phyloP scores from a whole-genome alignment of 257 asterid genomes.

The Salvia hispanica region DNA sequence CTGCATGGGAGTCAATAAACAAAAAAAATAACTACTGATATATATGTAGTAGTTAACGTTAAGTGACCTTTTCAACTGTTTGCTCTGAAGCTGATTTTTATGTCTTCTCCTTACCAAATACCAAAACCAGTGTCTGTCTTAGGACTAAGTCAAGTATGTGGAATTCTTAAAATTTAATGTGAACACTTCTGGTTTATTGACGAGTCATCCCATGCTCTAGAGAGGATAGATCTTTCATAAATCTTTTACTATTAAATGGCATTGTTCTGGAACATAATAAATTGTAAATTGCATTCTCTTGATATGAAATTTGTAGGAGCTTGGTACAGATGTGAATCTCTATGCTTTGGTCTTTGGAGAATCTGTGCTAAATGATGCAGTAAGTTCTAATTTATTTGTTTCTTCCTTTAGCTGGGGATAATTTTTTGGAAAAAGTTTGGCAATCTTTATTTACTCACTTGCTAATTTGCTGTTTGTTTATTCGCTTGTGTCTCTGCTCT shows the following conservation, averaged over 20 bases:
- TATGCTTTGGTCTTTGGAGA: slow-evolving; percentile 98
- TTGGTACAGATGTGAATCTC: slow-evolving; percentile 91
- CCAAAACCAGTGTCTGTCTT: slow-evolving; percentile 4
- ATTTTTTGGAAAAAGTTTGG: slow-evolving; percentile 20
- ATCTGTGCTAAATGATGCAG: slow-evolving; percentile 98
- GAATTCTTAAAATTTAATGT: slow-evolving; percentile 2
- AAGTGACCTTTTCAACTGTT: slow-evolving; percentile 18
- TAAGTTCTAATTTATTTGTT: slow-evolving; percentile 47
- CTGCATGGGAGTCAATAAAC: background rate
- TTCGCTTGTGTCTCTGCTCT: slow-evolving; percentile 39
- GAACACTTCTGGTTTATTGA: slow-evolving; percentile 6
- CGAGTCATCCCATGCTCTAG: background rate
- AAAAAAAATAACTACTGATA: background rate
- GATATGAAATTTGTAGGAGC: slow-evolving; percentile 64
- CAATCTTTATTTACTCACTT: slow-evolving; percentile 17
- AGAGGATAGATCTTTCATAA: background rate
- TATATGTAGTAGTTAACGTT: too few relatives aligned
- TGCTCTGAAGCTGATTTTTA: slow-evolving; percentile 16
- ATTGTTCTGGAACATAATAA: slow-evolving; percentile 18
- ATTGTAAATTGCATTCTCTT: slow-evolving; percentile 29
- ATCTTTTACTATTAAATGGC: slow-evolving; percentile 8
- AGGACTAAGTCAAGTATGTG: slow-evolving; percentile 1
- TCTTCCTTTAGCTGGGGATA: slow-evolving; percentile 27
- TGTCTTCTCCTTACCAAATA: slow-evolving; percentile 3
- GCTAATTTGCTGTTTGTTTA: slow-evolving; percentile 38